Evolutionary conservation across 768 basidiomycete genomes (phyloP), one percentile per base, ranked within the genome.

Genomic region (Rhodotorula paludigena): DNA sequence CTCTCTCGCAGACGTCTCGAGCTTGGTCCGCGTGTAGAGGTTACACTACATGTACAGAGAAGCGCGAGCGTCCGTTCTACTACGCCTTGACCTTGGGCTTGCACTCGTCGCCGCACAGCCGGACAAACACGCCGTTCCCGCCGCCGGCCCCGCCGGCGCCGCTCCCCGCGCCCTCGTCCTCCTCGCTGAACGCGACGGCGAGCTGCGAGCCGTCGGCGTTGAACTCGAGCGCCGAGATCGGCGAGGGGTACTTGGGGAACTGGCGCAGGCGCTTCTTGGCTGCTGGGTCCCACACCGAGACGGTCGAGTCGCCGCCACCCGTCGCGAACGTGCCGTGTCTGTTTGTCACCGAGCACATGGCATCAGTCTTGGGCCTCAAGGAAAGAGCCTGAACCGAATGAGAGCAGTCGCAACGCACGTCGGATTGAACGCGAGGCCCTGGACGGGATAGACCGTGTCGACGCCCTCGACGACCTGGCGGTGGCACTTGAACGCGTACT

Each of bases 401-500:
- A 3, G 30, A 38, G 23, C 2, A 38, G 41, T 39, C 60, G 9
- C 16, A 25, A 80, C 85, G 56, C 76, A 92, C 84, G 83, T 80
- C 0, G 94, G 92, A 75, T 97, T 92, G 81, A 97, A 98, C 0
- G 92, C 90, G 36, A 99, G 84, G 0, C 91, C 85, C 74, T 97
- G 96, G 68, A 98, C 93, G 0, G 94, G 92, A 85, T 90, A 98
- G 30, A 97, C 93, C 72, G 92, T 89, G 78, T 99, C 96, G 21
- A 89, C 88, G 44, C 89, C 91, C 44, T 89, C 87, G 67, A 92
- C 86, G 8, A 89, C 86, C 76, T 91, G 88, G 8, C 94, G 84
- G 76, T 99, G 94, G 71, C 93, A 96, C 77, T 96, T 92, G 84
- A 97, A 99, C 5, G 96, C 96, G 78, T 93, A 96, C 80, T 92